These are phyloP conservation scores for Leptoxyphium fumago DNA, from an alignment of 2,329 filamentous ascomycete genomes.

Conservation along the genomic window DNA sequence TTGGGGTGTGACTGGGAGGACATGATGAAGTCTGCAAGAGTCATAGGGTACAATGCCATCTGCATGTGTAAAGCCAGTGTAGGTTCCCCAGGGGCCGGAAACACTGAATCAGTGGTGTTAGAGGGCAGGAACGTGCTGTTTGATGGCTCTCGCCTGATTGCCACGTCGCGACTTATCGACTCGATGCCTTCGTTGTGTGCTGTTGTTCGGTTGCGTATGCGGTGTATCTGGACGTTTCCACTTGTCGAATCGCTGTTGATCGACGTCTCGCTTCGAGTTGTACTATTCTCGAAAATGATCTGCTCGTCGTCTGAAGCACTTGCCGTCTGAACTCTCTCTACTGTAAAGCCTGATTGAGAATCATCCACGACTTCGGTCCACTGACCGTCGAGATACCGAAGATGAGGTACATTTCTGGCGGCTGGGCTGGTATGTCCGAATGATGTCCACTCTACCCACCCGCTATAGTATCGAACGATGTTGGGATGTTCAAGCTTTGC, in stretches of 20 bases:
- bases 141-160: constrained; percentile 2
- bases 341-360: background rate
- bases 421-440: constrained; percentile 2
- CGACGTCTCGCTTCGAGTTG: background rate
- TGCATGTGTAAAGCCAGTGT: constrained; percentile 47
- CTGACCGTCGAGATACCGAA: background rate
- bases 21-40: constrained; percentile 42
- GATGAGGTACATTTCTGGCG: background rate
- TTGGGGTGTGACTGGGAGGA: constrained; percentile 2
- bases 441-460: constrained; percentile 43
- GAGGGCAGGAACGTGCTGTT: background rate
- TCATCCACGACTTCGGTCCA: background rate
- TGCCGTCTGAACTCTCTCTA: background rate
- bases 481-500: constrained; percentile 50
- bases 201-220: constrained; percentile 15
- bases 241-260: background rate
- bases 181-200: constrained; percentile 30
- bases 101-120: constrained; percentile 13
- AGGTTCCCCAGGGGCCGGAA: constrained; percentile 11
- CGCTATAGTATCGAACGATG: constrained; percentile 50
- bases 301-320: constrained; percentile 14
- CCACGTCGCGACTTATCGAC: constrained; percentile 29
- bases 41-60: constrained; percentile 51
- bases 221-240: constrained; percentile 19
- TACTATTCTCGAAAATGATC: constrained; percentile 27